Base-by-base conservation (phyloP, 495 filamentous ascomycete genomes). In the Tuber calosporum region DNA sequence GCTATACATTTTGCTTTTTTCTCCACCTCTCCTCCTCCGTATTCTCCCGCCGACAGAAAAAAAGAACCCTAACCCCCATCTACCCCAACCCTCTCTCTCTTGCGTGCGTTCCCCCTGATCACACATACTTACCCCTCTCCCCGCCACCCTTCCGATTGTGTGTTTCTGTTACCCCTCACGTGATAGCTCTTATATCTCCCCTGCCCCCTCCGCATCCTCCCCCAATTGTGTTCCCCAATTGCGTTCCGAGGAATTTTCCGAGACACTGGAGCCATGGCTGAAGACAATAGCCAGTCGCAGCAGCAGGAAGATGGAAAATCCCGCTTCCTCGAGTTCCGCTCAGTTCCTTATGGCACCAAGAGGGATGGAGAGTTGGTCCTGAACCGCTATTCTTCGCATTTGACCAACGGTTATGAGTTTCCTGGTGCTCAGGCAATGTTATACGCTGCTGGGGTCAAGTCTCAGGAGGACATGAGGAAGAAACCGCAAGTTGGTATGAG, bases 401-500 rank as follows among this genome's bases (percentile, higher is more conserved):
- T 93, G 73, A 94, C 91, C 66, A 88, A 85, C 74, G 92, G 87
- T 34, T 92, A 97, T 90, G 93, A 97, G 80, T 99, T 91, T 80
- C 95, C 95, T 4, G 95, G 93, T 2, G 94, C 95, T 43, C 91
- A 96, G 90, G 94, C 94, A 74, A 99, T 99, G 95, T 87, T 97
- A 3, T 97, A 95, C 84, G 94, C 92, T 8, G 94, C 94, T 15
- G 95, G 95, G 38, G 90, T 97, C 40, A 93, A 93, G 20, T 86
- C 93, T 78, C 86, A 88, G 78, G 86, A 94, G 40, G 87, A 91
- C 76, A 97, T 97, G 93, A 92, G 93, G 82, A 95, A 87, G 71
- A 90, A 89, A 70, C 93, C 94, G 9, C 95, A 99, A 73, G 92
- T 99, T 19, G 95, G 95, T 74, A 84, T 90, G 79, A 74, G 70